Conservation (phyloP, 2,329 filamentous ascomycete genomes). For the Metarhizium humberi region DNA sequence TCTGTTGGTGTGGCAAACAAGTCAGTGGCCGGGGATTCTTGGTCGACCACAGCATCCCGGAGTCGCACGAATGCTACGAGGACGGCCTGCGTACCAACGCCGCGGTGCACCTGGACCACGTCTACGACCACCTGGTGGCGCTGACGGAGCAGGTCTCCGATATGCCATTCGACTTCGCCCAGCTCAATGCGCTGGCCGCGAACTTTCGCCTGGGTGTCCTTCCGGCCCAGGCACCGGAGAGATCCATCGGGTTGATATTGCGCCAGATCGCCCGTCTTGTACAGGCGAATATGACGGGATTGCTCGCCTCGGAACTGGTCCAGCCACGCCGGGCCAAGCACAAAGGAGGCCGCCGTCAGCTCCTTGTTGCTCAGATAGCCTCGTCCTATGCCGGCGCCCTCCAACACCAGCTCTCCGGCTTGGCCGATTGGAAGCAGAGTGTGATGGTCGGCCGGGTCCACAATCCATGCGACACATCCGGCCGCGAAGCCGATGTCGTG, state of each 20-base stretch:
- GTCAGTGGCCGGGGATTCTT: not conserved
- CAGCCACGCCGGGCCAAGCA: slow-evolving; percentile 28
- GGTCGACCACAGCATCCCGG: not conserved
- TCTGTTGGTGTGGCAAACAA: not conserved
- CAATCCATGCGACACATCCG: slow-evolving; percentile 25
- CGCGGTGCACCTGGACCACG: not conserved
- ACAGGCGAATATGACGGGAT: slow-evolving; percentile 3
- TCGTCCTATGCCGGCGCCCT: slow-evolving; percentile 41
- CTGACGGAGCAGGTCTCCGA: not conserved
- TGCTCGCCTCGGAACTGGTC: too few relatives aligned
- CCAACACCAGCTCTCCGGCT: slow-evolving; percentile 35
- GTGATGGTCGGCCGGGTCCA: slow-evolving; percentile 13
- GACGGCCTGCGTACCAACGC: not conserved
- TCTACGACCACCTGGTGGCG: not conserved
- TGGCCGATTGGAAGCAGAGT: slow-evolving; percentile 29
- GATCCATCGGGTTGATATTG: slow-evolving; percentile 20
- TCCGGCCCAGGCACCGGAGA: slow-evolving; percentile 14
- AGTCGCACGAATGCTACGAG: not conserved
- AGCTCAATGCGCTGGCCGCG: slow-evolving; percentile 44
- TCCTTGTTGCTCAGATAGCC: slow-evolving; percentile 45
- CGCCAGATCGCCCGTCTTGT: slow-evolving; percentile 15
- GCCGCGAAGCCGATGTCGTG: slow-evolving; percentile 28
- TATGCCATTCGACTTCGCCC: slow-evolving; percentile 7
- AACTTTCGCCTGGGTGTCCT: slow-evolving; percentile 25
- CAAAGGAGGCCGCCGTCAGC: slow-evolving; percentile 20